A percentile compares a stretch with the other conserved stretches of the same genome.
These are phyloP conservation scores for Multifurca ochricompacta DNA, from an alignment of 768 basidiomycete genomes.

Conservation along the genomic window DNA sequence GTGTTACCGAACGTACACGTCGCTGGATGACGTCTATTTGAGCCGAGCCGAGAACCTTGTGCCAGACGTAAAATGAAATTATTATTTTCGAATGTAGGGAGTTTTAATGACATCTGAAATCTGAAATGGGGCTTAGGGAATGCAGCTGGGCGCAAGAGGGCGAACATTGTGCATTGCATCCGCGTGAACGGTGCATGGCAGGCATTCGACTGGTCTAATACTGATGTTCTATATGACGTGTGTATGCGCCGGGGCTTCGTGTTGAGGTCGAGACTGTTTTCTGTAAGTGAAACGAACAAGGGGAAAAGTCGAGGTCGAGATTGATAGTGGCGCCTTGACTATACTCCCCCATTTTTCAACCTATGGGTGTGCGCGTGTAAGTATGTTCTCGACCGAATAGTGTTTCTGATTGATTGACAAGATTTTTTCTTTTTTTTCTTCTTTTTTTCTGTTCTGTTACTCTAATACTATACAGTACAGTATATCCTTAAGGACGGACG, in stretches of 20 bases:
- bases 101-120: neutral
- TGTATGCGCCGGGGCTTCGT: neutral
- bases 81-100: neutral
- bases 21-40: conserved; percentile 14
- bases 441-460: no score
- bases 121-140: neutral
- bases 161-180: neutral
- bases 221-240: conserved; percentile 5
- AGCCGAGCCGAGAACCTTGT: neutral
- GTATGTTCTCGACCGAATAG: conserved; percentile 2
- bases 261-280: conserved; percentile 6
- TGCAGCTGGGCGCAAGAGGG: neutral
- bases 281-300: neutral
- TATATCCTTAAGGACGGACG: neutral
- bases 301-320: conserved; percentile 8
- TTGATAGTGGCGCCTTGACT: conserved; percentile 4
- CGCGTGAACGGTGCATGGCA: neutral
- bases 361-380: conserved; percentile 2
- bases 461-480: no score
- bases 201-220: neutral
- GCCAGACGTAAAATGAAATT: neutral
- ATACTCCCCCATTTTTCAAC: neutral
- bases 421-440: neutral
- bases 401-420: neutral
- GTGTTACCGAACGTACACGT: conserved; percentile 13